These are phyloP conservation scores for Termitomyces sp. DNA, from an alignment of 768 basidiomycete species.

Conservation along the genomic window DNA sequence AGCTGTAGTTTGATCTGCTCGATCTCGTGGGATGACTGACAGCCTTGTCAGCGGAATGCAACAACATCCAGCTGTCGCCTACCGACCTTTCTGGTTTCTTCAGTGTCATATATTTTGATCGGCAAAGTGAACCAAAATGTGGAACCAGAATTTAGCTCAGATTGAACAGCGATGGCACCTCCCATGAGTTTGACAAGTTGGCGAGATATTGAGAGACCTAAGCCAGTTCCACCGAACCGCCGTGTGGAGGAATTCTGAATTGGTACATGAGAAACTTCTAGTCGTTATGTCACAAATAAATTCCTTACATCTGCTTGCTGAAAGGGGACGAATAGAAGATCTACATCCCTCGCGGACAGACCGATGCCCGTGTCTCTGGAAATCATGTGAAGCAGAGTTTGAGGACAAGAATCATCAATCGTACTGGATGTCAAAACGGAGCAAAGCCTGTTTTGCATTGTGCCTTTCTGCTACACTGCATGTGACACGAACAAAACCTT, in stretches of 20 bases:
- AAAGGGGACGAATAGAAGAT: conserved; percentile 69
- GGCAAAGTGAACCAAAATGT: conserved; percentile 76
- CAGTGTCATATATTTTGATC: conserved; percentile 51
- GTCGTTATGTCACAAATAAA: background rate
- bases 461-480: conserved; percentile 48
- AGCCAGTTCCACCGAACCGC: conserved; percentile 73
- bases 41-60: background rate
- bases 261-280: background rate
- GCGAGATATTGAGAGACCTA: conserved; percentile 72
- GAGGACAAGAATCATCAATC: conserved; percentile 4
- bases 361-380: conserved; percentile 72
- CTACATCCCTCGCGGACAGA: conserved; percentile 60
- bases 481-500: conserved; percentile 58
- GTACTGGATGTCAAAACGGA: conserved; percentile 69
- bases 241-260: conserved; percentile 65
- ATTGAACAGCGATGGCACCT: conserved; percentile 68
- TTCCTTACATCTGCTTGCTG: conserved; percentile 61
- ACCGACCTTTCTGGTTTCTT: conserved; percentile 54
- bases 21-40: conserved; percentile 44
- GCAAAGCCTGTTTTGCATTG: conserved; percentile 39
- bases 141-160: conserved; percentile 60
- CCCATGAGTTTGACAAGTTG: conserved; percentile 76
- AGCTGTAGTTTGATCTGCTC: conserved; percentile 44
- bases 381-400: conserved; percentile 1
- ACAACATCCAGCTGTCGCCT: background rate